Conservation (phyloP, 2,329 filamentous ascomycete species). For the Talaromyces sp. region DNA sequence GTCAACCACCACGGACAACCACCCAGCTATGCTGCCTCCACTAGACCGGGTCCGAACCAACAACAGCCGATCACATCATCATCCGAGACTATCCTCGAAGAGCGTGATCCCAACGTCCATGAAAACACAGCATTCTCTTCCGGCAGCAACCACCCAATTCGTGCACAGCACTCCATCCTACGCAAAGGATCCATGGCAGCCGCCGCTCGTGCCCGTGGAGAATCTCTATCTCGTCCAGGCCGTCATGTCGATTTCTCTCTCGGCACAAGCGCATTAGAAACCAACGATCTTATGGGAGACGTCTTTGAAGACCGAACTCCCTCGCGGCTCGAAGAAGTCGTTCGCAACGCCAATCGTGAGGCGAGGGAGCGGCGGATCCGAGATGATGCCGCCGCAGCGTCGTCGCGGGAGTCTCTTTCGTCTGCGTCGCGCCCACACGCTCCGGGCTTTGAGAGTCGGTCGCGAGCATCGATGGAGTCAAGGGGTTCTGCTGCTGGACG, state of each 20-base stretch:
- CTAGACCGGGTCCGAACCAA: conserved; percentile 41
- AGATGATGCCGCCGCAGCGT: conserved; percentile 26
- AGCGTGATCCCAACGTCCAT: conserved; percentile 35
- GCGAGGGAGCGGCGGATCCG: conserved; percentile 36
- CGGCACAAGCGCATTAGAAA: conserved; percentile 57
- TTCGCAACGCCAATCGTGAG: conserved; percentile 37
- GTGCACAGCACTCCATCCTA: conserved; percentile 50
- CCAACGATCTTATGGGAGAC: conserved; percentile 58
- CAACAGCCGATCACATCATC: conserved; percentile 25
- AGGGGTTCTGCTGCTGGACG: conserved; percentile 18
- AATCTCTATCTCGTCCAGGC: conserved; percentile 52
- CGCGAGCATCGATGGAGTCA: conserved; percentile 21
- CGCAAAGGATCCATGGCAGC: conserved; percentile 44
- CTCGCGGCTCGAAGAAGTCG: conserved; percentile 38
- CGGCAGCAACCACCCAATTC: conserved; percentile 17
- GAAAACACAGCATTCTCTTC: conserved; percentile 19
- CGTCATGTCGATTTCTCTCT: conserved; percentile 67
- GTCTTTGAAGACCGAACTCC: conserved; percentile 55
- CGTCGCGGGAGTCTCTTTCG: conserved; percentile 17
- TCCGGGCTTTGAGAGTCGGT: conserved; percentile 18
- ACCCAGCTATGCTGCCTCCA: conserved; percentile 33
- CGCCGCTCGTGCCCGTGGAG: conserved; percentile 48
- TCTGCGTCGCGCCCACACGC: conserved; percentile 16
- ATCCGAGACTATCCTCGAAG: conserved; percentile 32
- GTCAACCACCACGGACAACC: conserved; percentile 48